Percentiles rank a stretch among this genome's conserved stretches.
Evolutionary conservation across 441 rosid species (phyloP).

Genomic region (Viola pubescens): DNA sequence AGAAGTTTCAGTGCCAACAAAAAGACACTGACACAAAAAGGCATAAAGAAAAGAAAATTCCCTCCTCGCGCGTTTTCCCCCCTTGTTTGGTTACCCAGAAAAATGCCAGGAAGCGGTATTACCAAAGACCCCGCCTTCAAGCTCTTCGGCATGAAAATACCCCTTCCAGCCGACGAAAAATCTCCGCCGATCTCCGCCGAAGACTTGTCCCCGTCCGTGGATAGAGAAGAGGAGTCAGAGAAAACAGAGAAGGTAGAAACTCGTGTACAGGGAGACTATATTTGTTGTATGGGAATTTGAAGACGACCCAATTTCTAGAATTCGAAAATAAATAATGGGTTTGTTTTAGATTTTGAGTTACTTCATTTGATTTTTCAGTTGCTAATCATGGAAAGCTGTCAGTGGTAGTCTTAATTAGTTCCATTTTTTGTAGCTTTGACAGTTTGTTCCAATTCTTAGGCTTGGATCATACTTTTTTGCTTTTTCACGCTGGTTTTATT

Average conservation of each 20-base stretch:
- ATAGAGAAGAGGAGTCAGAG: constrained; percentile 18
- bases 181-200: constrained; percentile 14
- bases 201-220: constrained; percentile 5
- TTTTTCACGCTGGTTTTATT: neutral
- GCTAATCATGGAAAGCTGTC: constrained; percentile 2
- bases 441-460: neutral
- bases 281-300: constrained; percentile 14
- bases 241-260: constrained; percentile 37
- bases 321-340: constrained; percentile 19
- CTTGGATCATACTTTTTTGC: constrained; percentile 1
- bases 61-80: constrained; percentile 19
- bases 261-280: neutral
- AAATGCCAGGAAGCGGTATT: constrained; percentile 16
- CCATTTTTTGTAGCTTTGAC: neutral
- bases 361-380: constrained; percentile 1
- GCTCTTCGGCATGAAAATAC: constrained; percentile 73
- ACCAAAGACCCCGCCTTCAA: constrained; percentile 54
- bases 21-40: constrained; percentile 1
- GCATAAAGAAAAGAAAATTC: constrained; percentile 2
- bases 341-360: constrained; percentile 9
- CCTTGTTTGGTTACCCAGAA: constrained; percentile 24
- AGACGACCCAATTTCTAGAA: constrained; percentile 20
- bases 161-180: constrained; percentile 29
- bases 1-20: constrained; percentile 18
- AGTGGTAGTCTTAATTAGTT: neutral